A percentile compares a stretch with the other conserved stretches of the same genome.
These are phyloP conservation scores for Debaryomyces castellii DNA, from an alignment of 805 yeast species.

Conservation along the genomic window DNA sequence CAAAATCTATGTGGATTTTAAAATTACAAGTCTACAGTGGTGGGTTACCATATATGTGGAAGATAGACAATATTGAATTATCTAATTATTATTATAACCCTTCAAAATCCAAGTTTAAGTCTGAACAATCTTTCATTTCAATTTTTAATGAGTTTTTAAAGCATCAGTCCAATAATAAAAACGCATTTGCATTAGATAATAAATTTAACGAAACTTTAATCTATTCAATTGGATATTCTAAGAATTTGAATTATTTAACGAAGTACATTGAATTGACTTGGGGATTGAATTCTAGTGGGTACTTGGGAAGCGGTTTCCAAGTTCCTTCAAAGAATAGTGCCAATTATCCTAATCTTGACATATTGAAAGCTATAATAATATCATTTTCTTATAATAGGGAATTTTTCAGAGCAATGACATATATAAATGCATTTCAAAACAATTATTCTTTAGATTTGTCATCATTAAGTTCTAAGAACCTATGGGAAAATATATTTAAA, in stretches of 20 bases:
- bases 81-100: conserved; percentile 15
- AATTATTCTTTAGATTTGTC: conserved; percentile 23
- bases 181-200: conserved; percentile 13
- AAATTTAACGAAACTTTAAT: conserved; percentile 27
- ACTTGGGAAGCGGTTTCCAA: conserved; percentile 5
- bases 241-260: conserved; percentile 17
- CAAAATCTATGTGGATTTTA: conserved; percentile 34
- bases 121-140: conserved; percentile 18
- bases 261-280: conserved; percentile 26
- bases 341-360: conserved; percentile 22
- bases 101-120: conserved; percentile 16
- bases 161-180: conserved; percentile 2
- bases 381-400: conserved; percentile 31
- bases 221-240: conserved; percentile 31
- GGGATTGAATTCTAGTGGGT: conserved; percentile 31
- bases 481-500: conserved; percentile 38
- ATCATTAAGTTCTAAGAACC: conserved; percentile 14
- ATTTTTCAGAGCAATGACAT: conserved; percentile 33
- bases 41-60: conserved; percentile 35
- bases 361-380: conserved; percentile 29
- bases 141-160: conserved; percentile 23
- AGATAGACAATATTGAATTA: conserved; percentile 17
- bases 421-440: conserved; percentile 35
- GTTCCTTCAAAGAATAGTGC: conserved; percentile 11
- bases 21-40: conserved; percentile 31